Evolutionary conservation across 345 rosid genomes (phyloP).

Genomic region (Conringia planisiliqua): DNA sequence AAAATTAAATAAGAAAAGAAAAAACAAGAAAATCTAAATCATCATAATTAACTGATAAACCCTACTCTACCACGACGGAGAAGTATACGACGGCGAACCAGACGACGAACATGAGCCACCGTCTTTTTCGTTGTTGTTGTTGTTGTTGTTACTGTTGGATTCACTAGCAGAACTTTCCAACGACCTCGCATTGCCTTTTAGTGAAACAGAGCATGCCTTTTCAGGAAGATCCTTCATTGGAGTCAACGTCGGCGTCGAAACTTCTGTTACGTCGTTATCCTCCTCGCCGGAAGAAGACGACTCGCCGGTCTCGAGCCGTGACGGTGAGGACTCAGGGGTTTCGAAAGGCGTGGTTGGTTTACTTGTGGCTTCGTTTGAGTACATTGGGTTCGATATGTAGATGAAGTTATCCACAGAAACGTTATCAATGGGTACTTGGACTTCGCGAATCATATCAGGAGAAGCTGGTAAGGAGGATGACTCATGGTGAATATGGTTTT

Average conservation of each 20-base stretch:
- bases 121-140: constrained; percentile 40
- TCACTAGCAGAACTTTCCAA: constrained; percentile 54
- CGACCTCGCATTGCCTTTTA: constrained; percentile 46
- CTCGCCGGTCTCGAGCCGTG: constrained; percentile 45
- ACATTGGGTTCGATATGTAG: constrained; percentile 89
- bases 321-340: constrained; percentile 82
- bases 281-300: constrained; percentile 36
- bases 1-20: neutral
- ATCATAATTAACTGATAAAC: neutral
- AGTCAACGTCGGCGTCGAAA: constrained; percentile 65
- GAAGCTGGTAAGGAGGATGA: neutral
- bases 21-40: neutral
- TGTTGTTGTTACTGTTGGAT: constrained; percentile 33
- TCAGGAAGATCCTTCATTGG: constrained; percentile 88
- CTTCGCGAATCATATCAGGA: constrained; percentile 34
- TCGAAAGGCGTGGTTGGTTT: constrained; percentile 61
- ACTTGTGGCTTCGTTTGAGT: constrained; percentile 44
- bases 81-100: constrained; percentile 63
- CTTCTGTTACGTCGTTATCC: constrained; percentile 33
- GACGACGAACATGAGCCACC: constrained; percentile 63
- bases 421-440: constrained; percentile 17
- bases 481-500: constrained; percentile 30
- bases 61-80: constrained; percentile 72
- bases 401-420: constrained; percentile 39
- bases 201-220: constrained; percentile 70